Evolutionary conservation across 78 protist genomes (phyloP).

Genomic region (Guillardia theta): DNA sequence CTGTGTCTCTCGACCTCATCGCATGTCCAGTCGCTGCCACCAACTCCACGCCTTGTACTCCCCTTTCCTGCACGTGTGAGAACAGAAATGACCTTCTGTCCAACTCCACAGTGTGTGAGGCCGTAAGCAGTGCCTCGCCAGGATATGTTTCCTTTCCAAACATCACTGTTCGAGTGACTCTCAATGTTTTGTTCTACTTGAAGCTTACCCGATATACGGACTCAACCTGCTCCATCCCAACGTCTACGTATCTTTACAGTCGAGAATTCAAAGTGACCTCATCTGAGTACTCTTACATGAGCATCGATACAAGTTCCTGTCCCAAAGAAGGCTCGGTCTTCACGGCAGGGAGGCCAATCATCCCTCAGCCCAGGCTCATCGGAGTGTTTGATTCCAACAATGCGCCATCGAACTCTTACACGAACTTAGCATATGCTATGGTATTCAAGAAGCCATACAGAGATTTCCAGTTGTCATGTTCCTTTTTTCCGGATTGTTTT

Average conservation of each 20-base stretch:
- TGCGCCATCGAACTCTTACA: too few species aligned
- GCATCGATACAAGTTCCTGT: not conserved
- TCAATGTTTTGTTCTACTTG: not conserved
- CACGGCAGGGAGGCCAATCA: not conserved
- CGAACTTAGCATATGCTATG: too few species aligned
- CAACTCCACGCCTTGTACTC: too few species aligned
- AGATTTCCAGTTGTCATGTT: too few species aligned
- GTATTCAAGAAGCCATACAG: too few species aligned
- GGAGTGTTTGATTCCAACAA: not conserved
- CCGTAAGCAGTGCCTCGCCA: not conserved
- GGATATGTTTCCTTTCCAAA: not conserved
- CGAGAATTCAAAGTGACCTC: not conserved
- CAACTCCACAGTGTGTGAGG: not conserved
- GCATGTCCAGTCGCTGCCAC: not conserved
- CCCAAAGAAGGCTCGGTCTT: not conserved
- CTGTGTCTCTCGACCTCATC: not conserved
- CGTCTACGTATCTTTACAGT: too few species aligned
- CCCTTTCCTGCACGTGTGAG: not conserved
- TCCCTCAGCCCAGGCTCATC: not conserved
- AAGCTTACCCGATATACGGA: not conserved
- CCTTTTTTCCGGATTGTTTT: not conserved
- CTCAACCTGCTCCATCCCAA: not conserved
- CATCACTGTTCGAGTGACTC: not conserved
- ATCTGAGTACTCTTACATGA: not conserved
- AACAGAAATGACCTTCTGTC: not conserved